phyloP scores from a whole-genome alignment of 2,329 filamentous ascomycete genomes.

The Colletotrichum sp. region DNA sequence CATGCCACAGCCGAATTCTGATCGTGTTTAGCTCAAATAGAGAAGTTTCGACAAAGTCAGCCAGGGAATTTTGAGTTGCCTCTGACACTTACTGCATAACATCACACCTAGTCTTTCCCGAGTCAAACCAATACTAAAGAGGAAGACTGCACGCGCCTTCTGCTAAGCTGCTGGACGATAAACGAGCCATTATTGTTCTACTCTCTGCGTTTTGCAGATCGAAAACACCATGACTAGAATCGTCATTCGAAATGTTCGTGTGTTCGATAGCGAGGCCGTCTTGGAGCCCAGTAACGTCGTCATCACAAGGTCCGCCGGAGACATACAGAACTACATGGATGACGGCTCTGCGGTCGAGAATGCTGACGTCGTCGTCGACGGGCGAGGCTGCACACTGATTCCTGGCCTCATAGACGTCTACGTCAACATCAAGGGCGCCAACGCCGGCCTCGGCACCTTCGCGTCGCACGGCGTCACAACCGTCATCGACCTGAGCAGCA shows the following conservation, averaged over 20 bases:
- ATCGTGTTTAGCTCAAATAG: no score
- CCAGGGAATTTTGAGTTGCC: no score
- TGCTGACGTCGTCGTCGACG: neutral
- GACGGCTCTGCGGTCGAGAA: neutral
- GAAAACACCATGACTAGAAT: neutral
- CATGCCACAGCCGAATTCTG: no score
- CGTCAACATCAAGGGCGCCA: neutral
- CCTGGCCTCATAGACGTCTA: slow-evolving; percentile 9
- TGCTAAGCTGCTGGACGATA: no score
- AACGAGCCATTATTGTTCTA: no score
- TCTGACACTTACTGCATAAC: no score
- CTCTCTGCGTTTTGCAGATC: no score
- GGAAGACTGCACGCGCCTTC: no score
- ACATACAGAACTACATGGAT: neutral
- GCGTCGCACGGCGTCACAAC: slow-evolving; percentile 2
- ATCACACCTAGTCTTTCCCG: no score
- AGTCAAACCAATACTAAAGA: no score
- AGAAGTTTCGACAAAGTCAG: no score
- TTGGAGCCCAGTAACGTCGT: neutral
- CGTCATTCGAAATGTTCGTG: slow-evolving; percentile 2
- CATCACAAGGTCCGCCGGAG: neutral
- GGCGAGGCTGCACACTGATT: neutral
- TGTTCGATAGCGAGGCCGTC: slow-evolving; percentile 22
- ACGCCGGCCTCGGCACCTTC: neutral
- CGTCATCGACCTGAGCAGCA: slow-evolving; percentile 13